Evolutionary conservation across 257 asterid genomes (phyloP), one percentile per base, ranked within the genome.

Genomic region (Orobanche coerulescens): DNA sequence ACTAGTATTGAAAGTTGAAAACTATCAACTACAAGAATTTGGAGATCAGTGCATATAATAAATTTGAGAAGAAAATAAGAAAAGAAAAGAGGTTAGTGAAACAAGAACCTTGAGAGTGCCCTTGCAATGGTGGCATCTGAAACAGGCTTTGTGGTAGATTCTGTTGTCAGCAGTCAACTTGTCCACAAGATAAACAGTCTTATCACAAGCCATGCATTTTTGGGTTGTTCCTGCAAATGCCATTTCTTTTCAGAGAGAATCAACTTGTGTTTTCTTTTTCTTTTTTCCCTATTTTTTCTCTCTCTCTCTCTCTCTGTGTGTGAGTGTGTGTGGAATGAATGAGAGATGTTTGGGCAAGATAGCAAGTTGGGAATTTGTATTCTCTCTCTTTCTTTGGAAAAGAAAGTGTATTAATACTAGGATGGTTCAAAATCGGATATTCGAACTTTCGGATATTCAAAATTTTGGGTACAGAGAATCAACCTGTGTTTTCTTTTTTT

Each of bases 221-320:
- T 90, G 97, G 30, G 95, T 87, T 54, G 95, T 87, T 67, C 97
- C 97, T 68, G 95, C 97, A 84, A 87, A 90, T 25, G 95, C 90
- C 96, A 85, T 86, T 36, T 5, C 10, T 48, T n/a, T 23, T 2
- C 3, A 26, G 3, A 1, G 5, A 1, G 31, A 26, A 26, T 5
- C 31, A 26, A 26, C 2, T 26, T 5, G 9, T 5, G 13, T 11
- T 36, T 1, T 11, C 48, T 3, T 10, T 12, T 30, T n/a, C n/a
- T n/a, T n/a, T n/a, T n/a, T n/a, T n/a, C n/a, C n/a, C n/a, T n/a
- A n/a, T n/a, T n/a, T n/a, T n/a, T n/a, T n/a, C n/a, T n/a, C n/a
- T n/a, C n/a, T n/a, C n/a, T n/a, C n/a, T n/a, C n/a, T 30, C 39
- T 30, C 26, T 44, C 14, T 67, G 48, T n/a, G 28, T 57, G 24